Percentiles rank a stretch among this genome's conserved stretches.
phyloP scores from a whole-genome alignment of 2,329 filamentous ascomycete species.

The Teratosphaeria nubilosa region DNA sequence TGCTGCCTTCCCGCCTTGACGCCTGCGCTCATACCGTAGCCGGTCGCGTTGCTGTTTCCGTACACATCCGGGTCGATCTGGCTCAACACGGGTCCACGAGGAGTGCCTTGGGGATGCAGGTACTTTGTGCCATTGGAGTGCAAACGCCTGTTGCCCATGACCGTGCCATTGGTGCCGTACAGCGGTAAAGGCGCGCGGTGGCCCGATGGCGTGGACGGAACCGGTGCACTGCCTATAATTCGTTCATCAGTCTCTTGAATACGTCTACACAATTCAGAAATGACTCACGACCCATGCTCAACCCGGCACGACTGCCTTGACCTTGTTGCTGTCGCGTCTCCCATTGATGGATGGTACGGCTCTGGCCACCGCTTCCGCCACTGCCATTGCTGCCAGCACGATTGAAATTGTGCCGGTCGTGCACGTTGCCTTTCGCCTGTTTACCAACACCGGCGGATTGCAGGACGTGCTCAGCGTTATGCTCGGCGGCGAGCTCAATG shows the following conservation, averaged over 20 bases:
- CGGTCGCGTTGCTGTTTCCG: constrained; percentile 21
- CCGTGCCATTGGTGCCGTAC: constrained; percentile 17
- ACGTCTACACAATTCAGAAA: too few species aligned
- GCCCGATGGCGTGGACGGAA: constrained; percentile 20
- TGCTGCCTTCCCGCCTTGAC: constrained; percentile 23
- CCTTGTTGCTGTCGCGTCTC: constrained; percentile 2
- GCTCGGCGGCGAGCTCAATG: constrained; percentile 45
- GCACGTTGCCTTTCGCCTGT: background rate
- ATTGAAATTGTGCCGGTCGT: constrained; percentile 5
- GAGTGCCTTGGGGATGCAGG: constrained; percentile 17
- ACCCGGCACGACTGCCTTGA: constrained; percentile 8
- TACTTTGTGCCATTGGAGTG: background rate
- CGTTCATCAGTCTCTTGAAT: background rate
- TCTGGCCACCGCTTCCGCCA: constrained; percentile 7
- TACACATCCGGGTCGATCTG: constrained; percentile 16
- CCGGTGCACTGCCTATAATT: constrained; percentile 16
- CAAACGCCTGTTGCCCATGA: constrained; percentile 12
- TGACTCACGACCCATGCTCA: constrained; percentile 11
- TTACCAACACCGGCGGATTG: constrained; percentile 13
- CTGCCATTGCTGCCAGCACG: constrained; percentile 14
- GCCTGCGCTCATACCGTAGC: constrained; percentile 20
- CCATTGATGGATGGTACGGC: constrained; percentile 6
- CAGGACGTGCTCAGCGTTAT: constrained; percentile 40
- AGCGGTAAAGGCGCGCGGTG: constrained; percentile 20
- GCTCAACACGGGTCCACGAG: constrained; percentile 25